Base-by-base conservation (phyloP, 2,329 filamentous ascomycete species). In the Metarhizium brunneum region DNA sequence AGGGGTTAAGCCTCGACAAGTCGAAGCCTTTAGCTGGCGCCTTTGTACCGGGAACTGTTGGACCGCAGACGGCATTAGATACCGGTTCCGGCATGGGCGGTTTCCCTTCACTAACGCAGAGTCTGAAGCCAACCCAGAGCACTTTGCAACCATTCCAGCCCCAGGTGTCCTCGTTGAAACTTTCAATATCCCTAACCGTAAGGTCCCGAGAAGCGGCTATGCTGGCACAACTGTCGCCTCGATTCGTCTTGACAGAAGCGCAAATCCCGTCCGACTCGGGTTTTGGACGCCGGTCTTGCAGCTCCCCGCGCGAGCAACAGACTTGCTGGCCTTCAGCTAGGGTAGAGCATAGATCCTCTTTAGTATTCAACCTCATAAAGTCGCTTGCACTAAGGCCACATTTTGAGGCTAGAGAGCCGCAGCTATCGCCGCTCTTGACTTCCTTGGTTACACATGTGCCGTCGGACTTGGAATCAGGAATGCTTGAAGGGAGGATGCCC, bases 31-130 rank as follows among this genome's bases (percentile, higher is more conserved):
- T 18, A 56, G 0, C 55, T 36, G 66, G 66, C n/a, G 57, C 58
- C 10, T 48, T 54, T 0, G 69, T 67, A 6, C 64, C 66, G 3
- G 64, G 61, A 42, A 63, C 63, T 52, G 67, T 64, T 1, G 71
- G 71, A 0, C 71, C 70, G 16, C 71, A 74, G 0, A 65, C 59
- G 3, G 69, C 66, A 11, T 65, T 64, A 2, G 63, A 30, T 3
- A 70, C 53, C 0, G 64, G 43, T 2, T 64, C 57, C 0, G 71
- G 72, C 64, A 73, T 65, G 0, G 71, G 70, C 1, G 66, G 64
- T 4, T 60, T 61, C 1, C 71, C 71, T 1, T 58, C 58, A 59
- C 68, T 70, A 1, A 74, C 56, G 29, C 71, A 73, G 6, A 73
- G 69, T 8, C 11, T 10, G 8, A 13, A 8, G 6, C n/a, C n/a